These are phyloP conservation scores for Aspergillus carlsbadensis DNA, from an alignment of 495 filamentous ascomycete genomes.

Conservation along the genomic window DNA sequence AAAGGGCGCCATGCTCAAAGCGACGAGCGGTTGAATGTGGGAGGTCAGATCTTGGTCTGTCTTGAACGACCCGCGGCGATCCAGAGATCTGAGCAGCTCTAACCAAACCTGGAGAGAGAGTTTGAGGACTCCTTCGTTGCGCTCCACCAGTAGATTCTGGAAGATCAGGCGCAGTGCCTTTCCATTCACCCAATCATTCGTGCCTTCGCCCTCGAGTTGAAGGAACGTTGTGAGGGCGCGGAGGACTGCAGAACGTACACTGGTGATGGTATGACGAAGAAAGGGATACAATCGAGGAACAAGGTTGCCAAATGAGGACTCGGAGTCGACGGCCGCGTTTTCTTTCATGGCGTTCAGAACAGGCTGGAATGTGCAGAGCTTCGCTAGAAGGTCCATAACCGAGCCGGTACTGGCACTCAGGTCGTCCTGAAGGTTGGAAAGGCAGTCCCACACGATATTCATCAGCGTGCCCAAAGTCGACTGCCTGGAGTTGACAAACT, in stretches of 20 bases:
- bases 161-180: slow-evolving; percentile 85
- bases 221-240: slow-evolving; percentile 91
- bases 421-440: slow-evolving; percentile 93
- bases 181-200: slow-evolving; percentile 88
- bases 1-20: slow-evolving; percentile 82
- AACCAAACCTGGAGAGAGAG: slow-evolving; percentile 86
- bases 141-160: slow-evolving; percentile 93
- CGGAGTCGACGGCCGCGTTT: slow-evolving; percentile 77
- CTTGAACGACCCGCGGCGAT: slow-evolving; percentile 57
- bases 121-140: slow-evolving; percentile 73
- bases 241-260: slow-evolving; percentile 87
- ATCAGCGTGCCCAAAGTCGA: slow-evolving; percentile 75
- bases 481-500: slow-evolving; percentile 83
- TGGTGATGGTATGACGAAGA: slow-evolving; percentile 93
- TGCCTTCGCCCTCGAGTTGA: slow-evolving; percentile 76
- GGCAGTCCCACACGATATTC: slow-evolving; percentile 94
- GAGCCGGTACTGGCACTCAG: slow-evolving; percentile 94
- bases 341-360: slow-evolving; percentile 91
- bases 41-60: slow-evolving; percentile 57
- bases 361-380: slow-evolving; percentile 89
- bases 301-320: slow-evolving; percentile 84
- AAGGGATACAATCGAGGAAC: slow-evolving; percentile 96
- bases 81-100: slow-evolving; percentile 68
- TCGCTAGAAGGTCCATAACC: slow-evolving; percentile 96
- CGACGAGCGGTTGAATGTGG: slow-evolving; percentile 73